Evolutionary conservation across 495 filamentous ascomycete species (phyloP).

Genomic region (Talaromyces ruber): DNA sequence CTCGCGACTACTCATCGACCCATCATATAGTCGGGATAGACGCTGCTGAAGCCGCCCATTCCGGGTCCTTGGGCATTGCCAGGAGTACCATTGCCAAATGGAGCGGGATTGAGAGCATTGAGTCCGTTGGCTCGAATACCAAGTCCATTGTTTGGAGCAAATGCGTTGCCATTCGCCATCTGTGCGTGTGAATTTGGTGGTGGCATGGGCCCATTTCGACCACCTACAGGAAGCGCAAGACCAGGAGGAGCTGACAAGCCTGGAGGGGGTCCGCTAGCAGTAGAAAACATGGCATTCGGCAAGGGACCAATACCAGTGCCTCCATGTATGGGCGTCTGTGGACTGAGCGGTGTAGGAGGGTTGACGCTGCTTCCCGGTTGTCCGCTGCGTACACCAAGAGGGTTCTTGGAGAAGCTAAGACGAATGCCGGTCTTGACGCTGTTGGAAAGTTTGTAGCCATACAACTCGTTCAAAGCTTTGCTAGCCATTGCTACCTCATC

Average conservation of each 20-base stretch:
- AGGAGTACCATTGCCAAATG: slow-evolving; percentile 24
- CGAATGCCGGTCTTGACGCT: slow-evolving; percentile 94
- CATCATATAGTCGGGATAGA: slow-evolving; percentile 54
- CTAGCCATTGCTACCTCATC: slow-evolving; percentile 92
- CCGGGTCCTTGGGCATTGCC: slow-evolving; percentile 29
- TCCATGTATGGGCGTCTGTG: slow-evolving; percentile 37
- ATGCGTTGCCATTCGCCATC: slow-evolving; percentile 28
- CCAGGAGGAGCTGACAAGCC: slow-evolving; percentile 65
- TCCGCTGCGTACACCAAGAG: slow-evolving; percentile 80
- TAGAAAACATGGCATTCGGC: slow-evolving; percentile 54
- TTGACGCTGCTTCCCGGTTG: slow-evolving; percentile 49
- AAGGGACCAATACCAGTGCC: slow-evolving; percentile 47
- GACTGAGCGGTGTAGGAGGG: slow-evolving; percentile 38
- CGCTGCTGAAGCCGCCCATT: slow-evolving; percentile 35
- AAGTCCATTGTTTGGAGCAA: slow-evolving; percentile 34
- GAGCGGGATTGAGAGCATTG: slow-evolving; percentile 36
- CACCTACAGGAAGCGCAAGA: slow-evolving; percentile 34
- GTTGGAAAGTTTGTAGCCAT: slow-evolving; percentile 82
- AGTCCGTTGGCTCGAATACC: slow-evolving; percentile 33
- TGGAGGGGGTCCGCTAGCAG: slow-evolving; percentile 67
- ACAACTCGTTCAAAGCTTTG: slow-evolving; percentile 85
- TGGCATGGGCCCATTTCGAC: slow-evolving; percentile 28
- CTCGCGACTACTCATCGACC: slow-evolving; percentile 39
- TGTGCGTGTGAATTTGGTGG: slow-evolving; percentile 24
- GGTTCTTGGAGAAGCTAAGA: slow-evolving; percentile 98